Base-by-base conservation (phyloP, 148 eudicot genomes). In the Cornus kousa region DNA sequence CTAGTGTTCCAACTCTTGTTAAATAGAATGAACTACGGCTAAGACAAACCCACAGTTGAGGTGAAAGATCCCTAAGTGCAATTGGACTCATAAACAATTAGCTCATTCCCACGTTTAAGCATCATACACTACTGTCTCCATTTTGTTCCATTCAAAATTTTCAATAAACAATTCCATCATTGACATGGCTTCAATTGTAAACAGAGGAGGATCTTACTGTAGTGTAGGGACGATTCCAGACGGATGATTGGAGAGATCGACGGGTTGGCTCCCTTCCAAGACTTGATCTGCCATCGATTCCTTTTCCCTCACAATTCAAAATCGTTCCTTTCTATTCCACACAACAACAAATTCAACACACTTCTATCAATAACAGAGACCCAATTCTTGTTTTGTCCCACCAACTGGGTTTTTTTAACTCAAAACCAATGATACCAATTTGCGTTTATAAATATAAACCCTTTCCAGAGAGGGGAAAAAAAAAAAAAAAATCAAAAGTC, bases 221-320 rank as follows among this genome's bases (percentile, higher is more conserved):
- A 92, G 94, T n/a, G 92, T 90, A 65, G 97, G 97, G 59, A 92
- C 84, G 66, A 92, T 90, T 68, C 97, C 97, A 77, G 92, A 90
- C 2, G 95, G 97, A 62, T 91, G 97, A 81, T 84, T 90, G 23
- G 83, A 68, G 53, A 85, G 85, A 88, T 91, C 97, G 8, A 91
- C 93, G 0, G 93, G 93, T 78, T 93, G 93, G 87, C 86, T 93
- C 72, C 91, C 95, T 85, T 91, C 95, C 87, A 85, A 46, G 14
- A 83, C 89, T 79, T 83, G 91, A 67, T 88, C 97, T n/a, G 97
- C 94, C 97, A 92, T 92, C 48, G 68, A 11, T 31, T 43, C 31
- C 71, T 24, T 14, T 35, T 62, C 72, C 22, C 72, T 37, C 46
- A 33, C 72, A 35, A 48, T 11, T 48, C 53, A 48, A 9, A 48